phyloP scores from a whole-genome alignment of 345 rosid species.

The Eutrema yunnanense region DNA sequence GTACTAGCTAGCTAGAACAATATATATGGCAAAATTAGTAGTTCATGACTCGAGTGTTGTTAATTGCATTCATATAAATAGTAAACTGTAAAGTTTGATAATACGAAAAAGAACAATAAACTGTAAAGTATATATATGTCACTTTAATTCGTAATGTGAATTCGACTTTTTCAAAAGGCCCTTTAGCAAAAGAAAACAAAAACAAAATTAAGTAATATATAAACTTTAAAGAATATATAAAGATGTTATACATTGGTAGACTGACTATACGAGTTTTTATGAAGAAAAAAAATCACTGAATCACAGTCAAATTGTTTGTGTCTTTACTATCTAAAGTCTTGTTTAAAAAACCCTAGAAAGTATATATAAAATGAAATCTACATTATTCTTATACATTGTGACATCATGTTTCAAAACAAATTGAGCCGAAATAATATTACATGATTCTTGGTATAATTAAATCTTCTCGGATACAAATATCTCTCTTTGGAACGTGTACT shows the following conservation, averaged over 20 bases:
- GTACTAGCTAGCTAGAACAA: neutral
- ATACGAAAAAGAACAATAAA: neutral
- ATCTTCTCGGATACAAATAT: too few species aligned
- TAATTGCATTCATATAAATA: neutral
- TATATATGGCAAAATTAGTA: neutral
- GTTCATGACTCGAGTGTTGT: neutral
- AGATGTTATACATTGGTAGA: neutral
- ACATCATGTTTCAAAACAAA: too few species aligned
- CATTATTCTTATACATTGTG: too few species aligned
- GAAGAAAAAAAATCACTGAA: too few species aligned
- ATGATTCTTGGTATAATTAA: too few species aligned
- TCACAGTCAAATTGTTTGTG: too few species aligned
- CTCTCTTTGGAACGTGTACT: neutral
- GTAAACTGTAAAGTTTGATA: neutral
- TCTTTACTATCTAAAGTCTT: too few species aligned
- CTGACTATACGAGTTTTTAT: too few species aligned
- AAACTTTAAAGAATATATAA: neutral
- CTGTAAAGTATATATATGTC: conserved; percentile 2
- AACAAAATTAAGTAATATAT: neutral
- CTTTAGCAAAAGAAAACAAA: neutral
- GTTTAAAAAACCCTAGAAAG: too few species aligned
- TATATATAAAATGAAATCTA: too few species aligned
- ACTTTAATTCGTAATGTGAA: conserved; percentile 2
- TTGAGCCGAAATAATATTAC: too few species aligned
- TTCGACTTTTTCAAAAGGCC: conserved; percentile 13